Evolutionary conservation across 305 asterid species (phyloP), one percentile per base, ranked within the genome.

Genomic region (Euphrasia arctica): DNA sequence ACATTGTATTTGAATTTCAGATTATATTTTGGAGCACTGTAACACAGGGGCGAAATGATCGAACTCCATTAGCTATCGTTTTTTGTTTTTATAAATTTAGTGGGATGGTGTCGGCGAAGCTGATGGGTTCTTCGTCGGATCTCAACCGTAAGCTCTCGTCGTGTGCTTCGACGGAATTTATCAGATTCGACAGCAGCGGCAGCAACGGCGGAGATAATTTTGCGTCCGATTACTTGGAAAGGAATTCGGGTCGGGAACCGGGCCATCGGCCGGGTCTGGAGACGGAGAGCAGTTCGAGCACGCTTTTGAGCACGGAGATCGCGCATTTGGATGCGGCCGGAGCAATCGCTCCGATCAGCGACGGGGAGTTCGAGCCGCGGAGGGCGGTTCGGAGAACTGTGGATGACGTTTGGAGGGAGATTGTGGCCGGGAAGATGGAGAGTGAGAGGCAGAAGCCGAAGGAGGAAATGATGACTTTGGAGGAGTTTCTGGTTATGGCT

Each of bases 401-500:
- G 77, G 97, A 89, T 66, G 98, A 89, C 58, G 97, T 89, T 50
- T 92, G 96, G 97, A 87, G 91, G 79, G 96, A 89, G 70, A 92
- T 92, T 63, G 79, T 92, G 73, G 96, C 80, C 12, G 95, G 98
- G 67, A 85, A 87, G 78, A 82, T 3, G 34, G 81, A 70, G 72
- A 60, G 43, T 13, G 83, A 83, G 64, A 66, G 75, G 63, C 47
- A 58, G 79, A 74, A 83, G 73, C 82, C 82, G 3, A 81, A 82
- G 78, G 86, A 85, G 77, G 95, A 83, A 73, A 76, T 85, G 83
- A 89, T 92, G 95, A 89, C 98, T 42, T 72, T 92, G 77, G 98
- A 92, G 82, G 97, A 89, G 70, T 92, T 89, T 69, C 50, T 92
- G 83, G 88, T 78, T 41, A 81, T 84, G 74, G 91, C 95, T 0